Conservation (phyloP, 306 rosid genomes). For the Casuarina equisetifolia region DNA sequence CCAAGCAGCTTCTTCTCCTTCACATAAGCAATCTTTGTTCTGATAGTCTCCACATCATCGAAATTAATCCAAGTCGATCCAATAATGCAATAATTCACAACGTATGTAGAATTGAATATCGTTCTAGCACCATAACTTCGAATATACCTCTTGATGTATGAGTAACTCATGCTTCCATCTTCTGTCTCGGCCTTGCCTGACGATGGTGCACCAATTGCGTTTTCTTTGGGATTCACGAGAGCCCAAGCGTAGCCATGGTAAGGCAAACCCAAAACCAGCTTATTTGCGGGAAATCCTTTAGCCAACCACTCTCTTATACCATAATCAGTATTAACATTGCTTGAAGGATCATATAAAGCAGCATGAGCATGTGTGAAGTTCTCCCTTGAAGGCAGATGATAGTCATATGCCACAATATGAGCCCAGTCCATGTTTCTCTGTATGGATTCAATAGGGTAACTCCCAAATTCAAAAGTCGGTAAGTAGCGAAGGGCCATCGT, state of each 20-base stretch:
- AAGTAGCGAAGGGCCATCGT: constrained; percentile 39
- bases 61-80: constrained; percentile 45
- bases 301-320: constrained; percentile 20
- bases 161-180: constrained; percentile 33
- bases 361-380: constrained; percentile 30
- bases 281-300: constrained; percentile 20
- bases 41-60: constrained; percentile 51
- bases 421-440: constrained; percentile 34
- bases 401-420: constrained; percentile 27
- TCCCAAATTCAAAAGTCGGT: constrained; percentile 21
- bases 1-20: constrained; percentile 47
- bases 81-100: constrained; percentile 39
- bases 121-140: constrained; percentile 33
- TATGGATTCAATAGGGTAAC: constrained; percentile 45
- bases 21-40: constrained; percentile 48
- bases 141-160: constrained; percentile 23
- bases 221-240: constrained; percentile 17
- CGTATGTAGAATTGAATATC: constrained; percentile 37
- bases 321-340: constrained; percentile 23
- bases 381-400: constrained; percentile 20
- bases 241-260: constrained; percentile 36
- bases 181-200: constrained; percentile 17
- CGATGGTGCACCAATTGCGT: constrained; percentile 17
- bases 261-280: constrained; percentile 37
- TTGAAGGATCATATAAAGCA: constrained; percentile 29